Evolutionary conservation across 2,329 filamentous ascomycete genomes (phyloP), one percentile per base, ranked within the genome.

Genomic region (Cylindrodendrum hubeiense): DNA sequence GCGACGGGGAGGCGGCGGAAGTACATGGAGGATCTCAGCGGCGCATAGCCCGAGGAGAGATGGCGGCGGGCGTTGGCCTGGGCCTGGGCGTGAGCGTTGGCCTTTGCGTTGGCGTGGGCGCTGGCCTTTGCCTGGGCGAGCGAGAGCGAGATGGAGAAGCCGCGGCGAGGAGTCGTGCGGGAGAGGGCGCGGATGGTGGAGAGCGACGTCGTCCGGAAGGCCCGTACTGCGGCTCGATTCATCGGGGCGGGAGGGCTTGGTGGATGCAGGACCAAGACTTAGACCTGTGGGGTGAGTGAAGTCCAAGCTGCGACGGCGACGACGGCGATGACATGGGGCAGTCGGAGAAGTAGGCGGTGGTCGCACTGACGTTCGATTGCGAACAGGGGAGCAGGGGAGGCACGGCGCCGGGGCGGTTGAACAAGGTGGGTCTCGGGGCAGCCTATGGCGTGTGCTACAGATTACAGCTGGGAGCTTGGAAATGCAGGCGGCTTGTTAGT

Each of bases 1-100:
- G 90, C 91, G 71, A 89, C 84, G 5, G 88, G 88, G 70, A 92
- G 84, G 71, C 90, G 87, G 68, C 92, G 90, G 76, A 91, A 81
- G 80, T 92, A 91, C 92, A 95, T 95, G 71, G 91, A 92, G 71
- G 90, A 90, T 70, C 83, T 86, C 61, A 92, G 82, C 61, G 87
- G 83, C 68, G 82, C 80, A 77, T 74, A 82, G 49, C 63, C 60
- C 22, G 66, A 52, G 19, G 59, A 59, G 41, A 63, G 28, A 4
- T 60, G 70, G 39, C 62, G 69, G 37, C 63, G 64, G 80, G 76
- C 86, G 84, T 70, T 81, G 76, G 71, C 80, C 78, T 63, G 65
- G 73, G 67, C 64, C 66, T 73, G 60, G 69, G 68, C 47, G 51
- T 66, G 64, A 37, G 58, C 60, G 58, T 65, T 49, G 63, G 65